These are phyloP conservation scores for Malassezia arunalokei DNA, from an alignment of 1,284 basidiomycete genomes.

Conservation along the genomic window DNA sequence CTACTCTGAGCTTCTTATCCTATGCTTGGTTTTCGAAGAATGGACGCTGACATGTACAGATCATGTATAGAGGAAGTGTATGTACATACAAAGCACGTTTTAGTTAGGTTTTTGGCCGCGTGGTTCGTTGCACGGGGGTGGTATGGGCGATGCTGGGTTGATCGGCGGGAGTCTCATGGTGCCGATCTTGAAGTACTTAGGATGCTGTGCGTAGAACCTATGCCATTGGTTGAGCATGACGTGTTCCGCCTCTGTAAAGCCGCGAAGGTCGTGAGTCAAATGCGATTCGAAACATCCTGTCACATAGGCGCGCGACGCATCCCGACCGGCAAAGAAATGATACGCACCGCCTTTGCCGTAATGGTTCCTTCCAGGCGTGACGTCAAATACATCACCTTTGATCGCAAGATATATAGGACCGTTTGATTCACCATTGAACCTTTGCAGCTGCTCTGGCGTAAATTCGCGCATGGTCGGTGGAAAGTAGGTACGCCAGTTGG, in stretches of 20 bases:
- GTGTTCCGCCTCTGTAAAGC: slow-evolving; percentile 28
- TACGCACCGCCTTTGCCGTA: slow-evolving; percentile 55
- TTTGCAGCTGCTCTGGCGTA: slow-evolving; percentile 58
- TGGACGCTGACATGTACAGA: neutral
- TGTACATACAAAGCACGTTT: slow-evolving; percentile 1
- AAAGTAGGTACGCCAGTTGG: slow-evolving; percentile 29
- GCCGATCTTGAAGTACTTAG: slow-evolving; percentile 32
- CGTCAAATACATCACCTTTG: slow-evolving; percentile 84
- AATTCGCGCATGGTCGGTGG: slow-evolving; percentile 53
- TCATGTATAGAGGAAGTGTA: neutral
- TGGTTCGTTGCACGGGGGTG: slow-evolving; percentile 23
- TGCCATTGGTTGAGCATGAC: slow-evolving; percentile 28
- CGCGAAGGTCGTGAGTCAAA: slow-evolving; percentile 38
- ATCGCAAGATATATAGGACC: slow-evolving; percentile 48
- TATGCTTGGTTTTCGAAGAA: neutral
- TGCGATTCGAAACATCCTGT: slow-evolving; percentile 44
- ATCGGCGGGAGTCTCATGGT: slow-evolving; percentile 26
- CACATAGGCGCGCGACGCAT: slow-evolving; percentile 41
- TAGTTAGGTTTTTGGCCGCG: slow-evolving; percentile 13
- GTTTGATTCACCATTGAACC: slow-evolving; percentile 57
- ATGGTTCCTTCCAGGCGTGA: slow-evolving; percentile 60
- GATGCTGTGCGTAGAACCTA: slow-evolving; percentile 33
- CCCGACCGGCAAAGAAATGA: slow-evolving; percentile 37
- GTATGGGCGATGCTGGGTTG: slow-evolving; percentile 23
- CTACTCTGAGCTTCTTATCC: slow-evolving; percentile 2